Evolutionary conservation across 2,329 filamentous ascomycete species (phyloP), one percentile per base, ranked within the genome.

Genomic region (Diaporthe capsici): DNA sequence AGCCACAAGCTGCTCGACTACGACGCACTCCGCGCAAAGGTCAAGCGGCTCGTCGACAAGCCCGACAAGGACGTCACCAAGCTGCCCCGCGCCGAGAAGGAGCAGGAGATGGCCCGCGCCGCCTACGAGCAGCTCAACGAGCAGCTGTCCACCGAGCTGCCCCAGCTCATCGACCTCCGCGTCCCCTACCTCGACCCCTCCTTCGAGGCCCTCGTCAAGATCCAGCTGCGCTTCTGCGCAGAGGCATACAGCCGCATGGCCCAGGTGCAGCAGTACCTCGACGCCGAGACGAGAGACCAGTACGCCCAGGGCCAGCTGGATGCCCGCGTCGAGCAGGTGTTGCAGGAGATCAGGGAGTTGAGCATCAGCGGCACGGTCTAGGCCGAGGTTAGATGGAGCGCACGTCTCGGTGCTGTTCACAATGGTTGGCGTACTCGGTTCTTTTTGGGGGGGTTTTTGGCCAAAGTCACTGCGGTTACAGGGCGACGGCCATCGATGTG

Each of bases 1-100:
- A 94, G 97, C 82, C 94, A 99, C 90, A 99, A 99, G 86, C 93
- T 98, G 75, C 94, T 98, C 80, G 97, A 99, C 86, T 99, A 99
- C 88, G 97, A 99, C 84, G 92, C 96, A 25, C 93, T 98, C 86
- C 94, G 97, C 78, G 95, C 95, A 79, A 98, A 97, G 84, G 97
- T 99, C 82, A 98, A 98, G 90, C 96, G 95, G 84, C 92, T 99
- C 53, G 95, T 95, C 72, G 97, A 99, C 86, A 98, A 99, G 88
- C 97, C 97, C 63, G 97, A 99, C 89, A 99, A 99, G 89, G 97
- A 99, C 83, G 95, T 95, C 20, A 96, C 95, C 71, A 99, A 98
- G 87, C 92, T 99, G 73, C 97, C 97, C 2, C 94, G 96, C 74
- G 95, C 96, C 34, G 97, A 99, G 84, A 97, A 97, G 88, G 97